phyloP scores from a whole-genome alignment of 139 green algal species.

The Tetratostichococcus sp. region DNA sequence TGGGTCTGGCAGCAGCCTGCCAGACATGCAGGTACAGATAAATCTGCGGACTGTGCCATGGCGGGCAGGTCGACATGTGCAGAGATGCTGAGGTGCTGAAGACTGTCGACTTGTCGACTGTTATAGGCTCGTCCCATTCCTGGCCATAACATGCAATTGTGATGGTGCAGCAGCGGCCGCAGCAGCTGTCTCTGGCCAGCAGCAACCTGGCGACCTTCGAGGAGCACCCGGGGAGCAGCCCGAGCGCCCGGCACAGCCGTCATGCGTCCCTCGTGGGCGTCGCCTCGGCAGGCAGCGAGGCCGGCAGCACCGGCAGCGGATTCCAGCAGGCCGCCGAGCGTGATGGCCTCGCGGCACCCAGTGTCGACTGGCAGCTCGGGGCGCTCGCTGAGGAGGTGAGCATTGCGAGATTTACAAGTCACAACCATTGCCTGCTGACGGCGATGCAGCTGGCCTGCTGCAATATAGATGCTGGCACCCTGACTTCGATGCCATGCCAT shows the following conservation, averaged over 20 bases:
- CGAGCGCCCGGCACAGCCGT: neutral
- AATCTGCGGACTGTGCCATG: too few relatives aligned
- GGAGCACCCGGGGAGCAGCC: conserved; percentile 1
- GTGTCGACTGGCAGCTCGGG: conserved; percentile 15
- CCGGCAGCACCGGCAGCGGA: conserved; percentile 2
- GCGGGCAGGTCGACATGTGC: too few relatives aligned
- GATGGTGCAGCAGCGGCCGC: neutral
- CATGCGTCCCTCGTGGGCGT: neutral
- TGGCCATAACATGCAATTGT: neutral
- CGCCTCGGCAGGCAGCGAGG: neutral
- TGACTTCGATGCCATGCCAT: too few relatives aligned
- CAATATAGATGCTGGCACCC: too few relatives aligned
- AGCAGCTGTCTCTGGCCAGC: neutral
- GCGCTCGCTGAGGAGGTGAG: neutral
- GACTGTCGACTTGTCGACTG: too few relatives aligned
- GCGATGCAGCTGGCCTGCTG: too few relatives aligned
- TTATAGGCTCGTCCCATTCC: neutral
- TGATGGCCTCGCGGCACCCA: neutral
- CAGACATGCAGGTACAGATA: neutral
- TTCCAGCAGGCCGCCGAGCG: neutral
- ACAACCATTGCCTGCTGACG: too few relatives aligned
- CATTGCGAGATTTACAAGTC: too few relatives aligned
- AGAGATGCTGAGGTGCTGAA: too few relatives aligned
- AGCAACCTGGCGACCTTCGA: conserved; percentile 2
- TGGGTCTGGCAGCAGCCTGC: neutral